Conservation (phyloP, 257 asterid species). For the Cynanchum wilfordii region DNA sequence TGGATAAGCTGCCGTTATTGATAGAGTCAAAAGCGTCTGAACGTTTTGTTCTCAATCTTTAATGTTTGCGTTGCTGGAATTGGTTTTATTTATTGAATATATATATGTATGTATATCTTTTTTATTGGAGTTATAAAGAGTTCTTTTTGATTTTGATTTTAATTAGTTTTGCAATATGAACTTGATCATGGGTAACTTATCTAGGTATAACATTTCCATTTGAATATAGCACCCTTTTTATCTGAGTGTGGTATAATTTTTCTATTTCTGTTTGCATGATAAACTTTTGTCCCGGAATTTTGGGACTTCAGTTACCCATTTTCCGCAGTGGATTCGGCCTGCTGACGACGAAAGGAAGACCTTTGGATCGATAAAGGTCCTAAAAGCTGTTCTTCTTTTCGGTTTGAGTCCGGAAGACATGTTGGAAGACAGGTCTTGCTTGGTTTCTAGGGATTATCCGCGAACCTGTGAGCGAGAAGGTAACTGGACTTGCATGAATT, state of each 20-base stretch:
- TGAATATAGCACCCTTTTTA: background rate
- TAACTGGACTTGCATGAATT: slow-evolving; percentile 60
- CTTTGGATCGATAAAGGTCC: slow-evolving; percentile 13
- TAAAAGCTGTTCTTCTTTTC: slow-evolving; percentile 23
- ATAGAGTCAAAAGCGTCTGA: slow-evolving; percentile 4
- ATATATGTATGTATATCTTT: background rate
- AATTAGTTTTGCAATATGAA: slow-evolving; percentile 1
- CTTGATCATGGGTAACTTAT: slow-evolving; percentile 7
- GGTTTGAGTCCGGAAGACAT: slow-evolving; percentile 44
- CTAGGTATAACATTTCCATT: slow-evolving; percentile 1
- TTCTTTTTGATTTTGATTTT: background rate
- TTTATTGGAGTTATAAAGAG: slow-evolving; percentile 4
- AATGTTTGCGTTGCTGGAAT: slow-evolving; percentile 11
- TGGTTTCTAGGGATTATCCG: slow-evolving; percentile 60
- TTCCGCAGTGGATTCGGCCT: slow-evolving; percentile 27
- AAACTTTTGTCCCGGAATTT: slow-evolving; percentile 9
- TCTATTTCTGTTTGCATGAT: slow-evolving; percentile 7
- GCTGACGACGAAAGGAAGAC: slow-evolving; percentile 22
- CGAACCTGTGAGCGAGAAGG: slow-evolving; percentile 49
- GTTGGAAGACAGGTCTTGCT: slow-evolving; percentile 74
- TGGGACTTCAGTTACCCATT: slow-evolving; percentile 16
- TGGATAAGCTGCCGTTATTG: slow-evolving; percentile 26
- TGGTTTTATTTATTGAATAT: background rate
- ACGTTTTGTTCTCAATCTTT: background rate
- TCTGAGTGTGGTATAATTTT: background rate